Evolutionary conservation across 495 filamentous ascomycete species (phyloP).

Genomic region (Hamigera avellanea): DNA sequence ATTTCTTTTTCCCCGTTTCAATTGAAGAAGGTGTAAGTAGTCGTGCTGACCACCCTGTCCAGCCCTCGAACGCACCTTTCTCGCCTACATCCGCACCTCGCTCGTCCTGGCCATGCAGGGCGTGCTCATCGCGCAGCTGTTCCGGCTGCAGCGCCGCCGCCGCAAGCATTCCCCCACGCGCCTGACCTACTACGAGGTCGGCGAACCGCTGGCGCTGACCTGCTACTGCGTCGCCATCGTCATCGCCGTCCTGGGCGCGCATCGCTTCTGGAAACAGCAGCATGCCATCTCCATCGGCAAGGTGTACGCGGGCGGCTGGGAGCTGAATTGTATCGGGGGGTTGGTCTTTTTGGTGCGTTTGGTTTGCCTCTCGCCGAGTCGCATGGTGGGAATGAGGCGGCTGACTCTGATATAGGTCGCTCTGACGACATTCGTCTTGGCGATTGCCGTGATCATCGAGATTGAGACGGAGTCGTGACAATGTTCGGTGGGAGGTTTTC

Average conservation of each 20-base stretch:
- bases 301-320: slow-evolving; percentile 55
- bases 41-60: slow-evolving; percentile 4
- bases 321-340: slow-evolving; percentile 44
- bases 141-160: slow-evolving; percentile 46
- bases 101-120: slow-evolving; percentile 56
- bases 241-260: slow-evolving; percentile 44
- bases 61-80: slow-evolving; percentile 74
- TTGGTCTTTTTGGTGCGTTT: slow-evolving; percentile 35
- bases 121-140: slow-evolving; percentile 56
- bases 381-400: background rate
- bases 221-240: slow-evolving; percentile 49
- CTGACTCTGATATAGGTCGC: slow-evolving; percentile 10
- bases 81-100: slow-evolving; percentile 67
- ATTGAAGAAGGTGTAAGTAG: too few relatives aligned
- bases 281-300: slow-evolving; percentile 53
- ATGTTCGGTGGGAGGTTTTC: too few relatives aligned
- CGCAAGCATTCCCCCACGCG: slow-evolving; percentile 15
- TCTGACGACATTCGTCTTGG: slow-evolving; percentile 17
- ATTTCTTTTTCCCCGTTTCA: background rate
- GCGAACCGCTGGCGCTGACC: slow-evolving; percentile 49
- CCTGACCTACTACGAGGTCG: slow-evolving; percentile 51
- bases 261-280: slow-evolving; percentile 61
- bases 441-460: slow-evolving; percentile 19
- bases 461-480: slow-evolving; percentile 5
- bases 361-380: too few relatives aligned